Conservation (phyloP, 306 rosid genomes). For the Cucumis melo region DNA sequence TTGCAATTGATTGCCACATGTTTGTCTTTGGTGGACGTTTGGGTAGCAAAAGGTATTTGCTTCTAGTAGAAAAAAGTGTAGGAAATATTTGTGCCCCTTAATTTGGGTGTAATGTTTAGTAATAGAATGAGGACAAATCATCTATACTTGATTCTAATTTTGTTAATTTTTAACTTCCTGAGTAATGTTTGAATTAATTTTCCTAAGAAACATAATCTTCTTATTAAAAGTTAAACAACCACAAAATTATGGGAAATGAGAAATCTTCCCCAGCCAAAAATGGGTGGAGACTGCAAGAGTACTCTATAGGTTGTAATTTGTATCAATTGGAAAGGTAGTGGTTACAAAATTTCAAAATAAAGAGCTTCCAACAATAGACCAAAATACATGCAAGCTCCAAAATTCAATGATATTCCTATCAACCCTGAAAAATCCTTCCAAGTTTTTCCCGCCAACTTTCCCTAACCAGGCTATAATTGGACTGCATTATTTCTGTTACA, state of each 20-base stretch:
- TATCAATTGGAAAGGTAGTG: neutral
- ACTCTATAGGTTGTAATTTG: neutral
- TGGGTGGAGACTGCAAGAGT: neutral
- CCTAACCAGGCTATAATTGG: neutral
- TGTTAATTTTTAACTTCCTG: neutral
- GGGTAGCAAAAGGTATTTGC: slow-evolving; percentile 51
- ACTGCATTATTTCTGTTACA: neutral
- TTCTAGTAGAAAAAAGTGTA: neutral
- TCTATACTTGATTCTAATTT: neutral
- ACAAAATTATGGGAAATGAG: neutral
- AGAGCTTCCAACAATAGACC: neutral
- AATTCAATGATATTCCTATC: neutral
- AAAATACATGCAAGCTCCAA: neutral
- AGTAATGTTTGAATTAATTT: neutral
- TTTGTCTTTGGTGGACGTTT: slow-evolving; percentile 94
- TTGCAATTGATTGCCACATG: slow-evolving; percentile 91
- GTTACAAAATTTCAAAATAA: neutral
- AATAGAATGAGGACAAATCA: neutral
- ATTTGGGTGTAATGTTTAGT: neutral
- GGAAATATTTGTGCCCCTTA: neutral
- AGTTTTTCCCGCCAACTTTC: neutral
- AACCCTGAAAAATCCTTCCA: neutral
- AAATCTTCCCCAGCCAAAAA: neutral
- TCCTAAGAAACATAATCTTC: neutral
- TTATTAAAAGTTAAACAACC: neutral